Evolutionary conservation across 345 rosid genomes (phyloP), one percentile per base, ranked within the genome.

Genomic region (Schrenkiella parvula): DNA sequence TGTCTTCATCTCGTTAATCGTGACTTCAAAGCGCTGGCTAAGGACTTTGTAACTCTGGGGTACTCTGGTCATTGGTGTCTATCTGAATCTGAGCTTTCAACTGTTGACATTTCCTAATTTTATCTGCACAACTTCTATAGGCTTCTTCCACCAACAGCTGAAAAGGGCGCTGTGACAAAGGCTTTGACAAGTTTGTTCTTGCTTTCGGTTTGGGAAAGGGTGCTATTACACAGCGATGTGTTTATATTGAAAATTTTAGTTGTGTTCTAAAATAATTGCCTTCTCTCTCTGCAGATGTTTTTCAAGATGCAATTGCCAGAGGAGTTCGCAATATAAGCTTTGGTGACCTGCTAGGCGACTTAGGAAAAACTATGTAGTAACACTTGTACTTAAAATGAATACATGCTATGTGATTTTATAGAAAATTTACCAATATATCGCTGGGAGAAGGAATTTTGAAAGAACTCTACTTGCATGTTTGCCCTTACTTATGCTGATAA

Each of bases 1-100:
- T 93, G 98, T 81, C 92, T 93, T 63, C 96, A 93, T 82, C 98
- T 93, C 39, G 98, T 93, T 52, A 93, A 93, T 73, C 96, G 96
- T 64, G 96, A 93, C 80, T 93, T 83, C 85, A 86, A 85, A 78
- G 86, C 97, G 5, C 78, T 93, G 72, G 86, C 96, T 65, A 82
- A 83, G 75, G 98, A 93, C 87, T 93, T 93, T 78, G 85, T 93
- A 70, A 89, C 96, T 67, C 90, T 93, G 65, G 97, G 98, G 97
- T 90, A 93, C 46, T 65, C 69, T 51, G 44, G 17, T 79, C 58
- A 48, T 74, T 75, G 65, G 56, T 59, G 58, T 75, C 64, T 28
- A 43, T 62, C 64, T 53, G 42, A 55, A 70, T 76, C 37, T 69
- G 51, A 70, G 70, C 61, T 56, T 55, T 70, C 14, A 35, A 54